These are phyloP conservation scores for Pseudopyricularia javanii DNA, from an alignment of 2,329 filamentous ascomycete genomes.

Conservation along the genomic window DNA sequence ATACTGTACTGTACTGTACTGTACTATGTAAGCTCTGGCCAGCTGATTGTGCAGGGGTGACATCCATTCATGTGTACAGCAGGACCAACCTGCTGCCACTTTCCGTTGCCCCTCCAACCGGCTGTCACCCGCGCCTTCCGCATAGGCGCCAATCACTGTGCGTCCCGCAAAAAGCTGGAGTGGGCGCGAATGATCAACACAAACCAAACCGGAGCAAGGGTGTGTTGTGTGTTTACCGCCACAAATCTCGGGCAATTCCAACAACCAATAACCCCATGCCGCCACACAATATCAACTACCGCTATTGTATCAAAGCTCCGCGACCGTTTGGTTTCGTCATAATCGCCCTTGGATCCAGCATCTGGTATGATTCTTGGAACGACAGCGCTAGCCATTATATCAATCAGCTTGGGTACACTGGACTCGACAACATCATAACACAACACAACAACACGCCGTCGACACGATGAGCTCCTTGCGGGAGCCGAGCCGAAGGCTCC, in stretches of 20 bases:
- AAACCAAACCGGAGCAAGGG: neutral
- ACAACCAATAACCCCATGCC: neutral
- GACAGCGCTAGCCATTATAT: neutral
- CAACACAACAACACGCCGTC: neutral
- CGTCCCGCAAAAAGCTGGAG: neutral
- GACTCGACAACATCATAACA: neutral
- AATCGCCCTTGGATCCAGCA: neutral
- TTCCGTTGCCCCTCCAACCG: neutral
- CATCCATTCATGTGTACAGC: too few relatives aligned
- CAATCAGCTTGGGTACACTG: neutral
- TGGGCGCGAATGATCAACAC: neutral
- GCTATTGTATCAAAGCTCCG: neutral
- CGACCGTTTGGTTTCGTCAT: neutral
- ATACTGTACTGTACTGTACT: too few relatives aligned
- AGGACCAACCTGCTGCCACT: neutral
- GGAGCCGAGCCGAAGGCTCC: constrained; percentile 16
- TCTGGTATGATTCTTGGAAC: neutral
- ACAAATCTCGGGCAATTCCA: neutral
- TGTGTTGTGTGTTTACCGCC: neutral
- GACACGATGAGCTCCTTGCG: constrained; percentile 5
- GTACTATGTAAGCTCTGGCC: neutral
- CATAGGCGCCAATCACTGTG: neutral
- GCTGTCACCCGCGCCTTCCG: neutral
- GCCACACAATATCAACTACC: neutral
- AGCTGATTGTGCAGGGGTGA: neutral